Evolutionary conservation across 345 rosid genomes (phyloP).

Genomic region (Lenwebbia sp.): DNA sequence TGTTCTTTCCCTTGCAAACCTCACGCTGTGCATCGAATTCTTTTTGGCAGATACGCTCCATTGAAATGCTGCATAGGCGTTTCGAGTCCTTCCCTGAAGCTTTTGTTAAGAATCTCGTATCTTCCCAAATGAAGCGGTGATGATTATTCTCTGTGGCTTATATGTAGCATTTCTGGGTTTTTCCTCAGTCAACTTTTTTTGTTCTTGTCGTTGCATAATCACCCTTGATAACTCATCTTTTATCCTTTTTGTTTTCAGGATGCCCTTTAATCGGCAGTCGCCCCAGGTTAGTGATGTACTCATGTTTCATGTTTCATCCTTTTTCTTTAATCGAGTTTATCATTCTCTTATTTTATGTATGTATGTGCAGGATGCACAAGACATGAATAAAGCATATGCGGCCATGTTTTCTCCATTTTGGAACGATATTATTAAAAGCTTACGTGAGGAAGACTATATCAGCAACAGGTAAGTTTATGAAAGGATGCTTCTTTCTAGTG

Average conservation of each 20-base stretch:
- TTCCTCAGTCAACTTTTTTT: neutral
- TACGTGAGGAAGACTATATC: conserved; percentile 94
- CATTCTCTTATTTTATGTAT: neutral
- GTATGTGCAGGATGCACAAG: conserved; percentile 47
- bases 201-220: neutral
- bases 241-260: conserved; percentile 16
- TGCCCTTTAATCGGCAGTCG: conserved; percentile 41
- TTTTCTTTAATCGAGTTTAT: neutral
- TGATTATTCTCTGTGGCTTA: neutral
- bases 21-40: neutral
- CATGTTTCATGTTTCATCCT: neutral
- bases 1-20: conserved; percentile 1
- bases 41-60: conserved; percentile 64
- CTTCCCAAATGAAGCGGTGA: conserved; percentile 50
- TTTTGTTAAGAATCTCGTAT: conserved; percentile 78
- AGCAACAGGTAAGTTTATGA: conserved; percentile 56
- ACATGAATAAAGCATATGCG: conserved; percentile 63
- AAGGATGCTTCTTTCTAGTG: neutral
- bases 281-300: conserved; percentile 34
- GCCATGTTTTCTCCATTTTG: conserved; percentile 95
- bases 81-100: conserved; percentile 98
- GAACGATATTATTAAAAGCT: conserved; percentile 93
- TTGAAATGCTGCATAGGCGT: conserved; percentile 96
- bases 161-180: neutral
- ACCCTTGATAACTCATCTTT: neutral